Percentiles rank a stretch among this genome's conserved stretches.
phyloP scores from a whole-genome alignment of 768 basidiomycete genomes.

The Astraeus odoratus region DNA sequence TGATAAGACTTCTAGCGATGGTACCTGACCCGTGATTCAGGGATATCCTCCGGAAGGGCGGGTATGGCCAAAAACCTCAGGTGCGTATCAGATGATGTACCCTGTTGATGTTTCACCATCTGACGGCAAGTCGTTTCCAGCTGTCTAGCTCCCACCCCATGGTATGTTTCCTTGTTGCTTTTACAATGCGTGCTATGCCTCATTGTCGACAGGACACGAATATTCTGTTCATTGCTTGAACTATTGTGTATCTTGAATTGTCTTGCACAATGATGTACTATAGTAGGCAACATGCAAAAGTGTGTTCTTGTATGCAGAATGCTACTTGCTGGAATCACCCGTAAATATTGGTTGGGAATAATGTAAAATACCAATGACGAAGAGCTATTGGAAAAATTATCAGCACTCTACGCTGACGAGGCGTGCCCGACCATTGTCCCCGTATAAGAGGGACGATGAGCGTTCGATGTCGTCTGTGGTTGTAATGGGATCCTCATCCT shows the following conservation, averaged over 20 bases:
- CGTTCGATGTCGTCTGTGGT: constrained; percentile 13
- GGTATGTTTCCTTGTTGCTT: constrained; percentile 23
- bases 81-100: constrained; percentile 9
- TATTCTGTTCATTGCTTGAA: constrained; percentile 24
- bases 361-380: too few relatives aligned
- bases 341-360: not conserved
- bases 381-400: not conserved
- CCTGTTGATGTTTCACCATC: not conserved
- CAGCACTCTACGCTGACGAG: constrained; percentile 48
- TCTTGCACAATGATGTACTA: not conserved
- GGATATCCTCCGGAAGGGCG: constrained; percentile 31
- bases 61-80: constrained; percentile 56
- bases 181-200: not conserved
- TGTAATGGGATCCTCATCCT: constrained; percentile 7
- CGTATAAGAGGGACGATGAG: constrained; percentile 40
- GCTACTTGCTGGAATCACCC: not conserved
- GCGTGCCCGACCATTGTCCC: constrained; percentile 44
- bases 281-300: not conserved
- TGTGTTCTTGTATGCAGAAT: not conserved
- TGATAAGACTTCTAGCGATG: not conserved
- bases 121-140: constrained; percentile 14
- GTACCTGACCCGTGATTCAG: constrained; percentile 16
- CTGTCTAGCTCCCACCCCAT: constrained; percentile 39
- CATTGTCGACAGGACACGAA: constrained; percentile 21
- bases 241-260: not conserved